These are phyloP conservation scores for Whalleya microplaca DNA, from an alignment of 2,329 filamentous ascomycete species.

Conservation along the genomic window DNA sequence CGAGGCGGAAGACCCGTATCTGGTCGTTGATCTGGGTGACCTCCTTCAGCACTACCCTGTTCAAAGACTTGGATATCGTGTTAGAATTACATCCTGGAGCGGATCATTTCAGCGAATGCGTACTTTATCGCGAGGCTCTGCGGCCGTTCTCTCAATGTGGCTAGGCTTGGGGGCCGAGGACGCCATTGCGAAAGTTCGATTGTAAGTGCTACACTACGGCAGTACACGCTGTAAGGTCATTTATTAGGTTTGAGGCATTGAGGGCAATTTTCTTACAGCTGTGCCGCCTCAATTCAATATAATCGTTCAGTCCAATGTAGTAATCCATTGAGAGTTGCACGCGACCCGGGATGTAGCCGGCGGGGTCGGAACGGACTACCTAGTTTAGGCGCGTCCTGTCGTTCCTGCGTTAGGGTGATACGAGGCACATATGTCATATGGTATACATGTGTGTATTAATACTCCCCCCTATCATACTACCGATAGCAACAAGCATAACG, in stretches of 20 bases:
- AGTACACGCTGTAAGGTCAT: background rate
- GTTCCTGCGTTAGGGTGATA: background rate
- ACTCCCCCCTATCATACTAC: background rate
- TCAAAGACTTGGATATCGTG: constrained; percentile 48
- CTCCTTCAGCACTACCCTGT: constrained; percentile 62
- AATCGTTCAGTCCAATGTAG: background rate
- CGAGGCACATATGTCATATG: background rate
- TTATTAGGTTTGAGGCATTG: background rate
- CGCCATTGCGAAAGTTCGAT: constrained; percentile 21
- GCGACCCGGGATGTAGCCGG: background rate
- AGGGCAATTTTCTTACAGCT: background rate
- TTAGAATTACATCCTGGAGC: background rate
- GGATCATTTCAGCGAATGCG: background rate
- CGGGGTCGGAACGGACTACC: constrained; percentile 9
- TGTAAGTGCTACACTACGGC: too few relatives aligned
- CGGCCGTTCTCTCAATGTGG: constrained; percentile 74
- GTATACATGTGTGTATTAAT: background rate
- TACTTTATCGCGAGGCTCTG: constrained; percentile 70
- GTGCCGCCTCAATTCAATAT: background rate
- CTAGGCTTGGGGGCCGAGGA: constrained; percentile 35
- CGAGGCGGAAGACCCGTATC: constrained; percentile 70
- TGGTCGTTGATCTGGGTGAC: constrained; percentile 68
- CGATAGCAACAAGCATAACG: too few relatives aligned
- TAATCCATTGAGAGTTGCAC: background rate
- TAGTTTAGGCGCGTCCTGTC: background rate